These are phyloP conservation scores for Rubia peregrina DNA, from an alignment of 305 asterid species.

Conservation along the genomic window DNA sequence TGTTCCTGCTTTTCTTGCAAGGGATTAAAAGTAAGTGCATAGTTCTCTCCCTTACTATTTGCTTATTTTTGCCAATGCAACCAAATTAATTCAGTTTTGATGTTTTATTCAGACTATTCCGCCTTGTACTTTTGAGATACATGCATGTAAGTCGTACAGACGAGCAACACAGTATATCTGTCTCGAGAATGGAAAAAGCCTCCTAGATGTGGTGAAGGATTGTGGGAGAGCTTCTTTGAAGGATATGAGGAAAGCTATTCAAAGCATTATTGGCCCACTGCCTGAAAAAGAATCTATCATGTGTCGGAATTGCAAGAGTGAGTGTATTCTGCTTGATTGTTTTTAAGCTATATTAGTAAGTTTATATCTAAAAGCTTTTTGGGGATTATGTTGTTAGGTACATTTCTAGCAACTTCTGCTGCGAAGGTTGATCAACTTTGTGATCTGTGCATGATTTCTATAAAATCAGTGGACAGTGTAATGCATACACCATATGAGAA, in stretches of 20 bases:
- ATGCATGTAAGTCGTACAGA: constrained; percentile 86
- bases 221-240: constrained; percentile 68
- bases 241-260: constrained; percentile 74
- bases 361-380: neutral
- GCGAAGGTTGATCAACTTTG: constrained; percentile 71
- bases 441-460: constrained; percentile 65
- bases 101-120: constrained; percentile 54
- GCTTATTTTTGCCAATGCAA: constrained; percentile 11
- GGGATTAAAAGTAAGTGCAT: constrained; percentile 56
- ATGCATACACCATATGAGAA: constrained; percentile 34
- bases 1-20: constrained; percentile 85
- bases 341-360: neutral
- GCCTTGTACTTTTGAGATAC: constrained; percentile 94
- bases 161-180: constrained; percentile 95
- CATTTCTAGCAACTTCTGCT: constrained; percentile 71
- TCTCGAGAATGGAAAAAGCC: constrained; percentile 92
- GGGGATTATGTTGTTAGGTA: constrained; percentile 36
- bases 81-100: constrained; percentile 4
- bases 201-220: constrained; percentile 88
- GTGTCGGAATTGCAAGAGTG: constrained; percentile 75
- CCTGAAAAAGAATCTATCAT: constrained; percentile 62
- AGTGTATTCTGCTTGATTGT: constrained; percentile 21
- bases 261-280: constrained; percentile 67
- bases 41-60: constrained; percentile 11
- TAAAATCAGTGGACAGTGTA: constrained; percentile 42